phyloP scores from a whole-genome alignment of 768 basidiomycete genomes.

The Podaxis mareebaensis region DNA sequence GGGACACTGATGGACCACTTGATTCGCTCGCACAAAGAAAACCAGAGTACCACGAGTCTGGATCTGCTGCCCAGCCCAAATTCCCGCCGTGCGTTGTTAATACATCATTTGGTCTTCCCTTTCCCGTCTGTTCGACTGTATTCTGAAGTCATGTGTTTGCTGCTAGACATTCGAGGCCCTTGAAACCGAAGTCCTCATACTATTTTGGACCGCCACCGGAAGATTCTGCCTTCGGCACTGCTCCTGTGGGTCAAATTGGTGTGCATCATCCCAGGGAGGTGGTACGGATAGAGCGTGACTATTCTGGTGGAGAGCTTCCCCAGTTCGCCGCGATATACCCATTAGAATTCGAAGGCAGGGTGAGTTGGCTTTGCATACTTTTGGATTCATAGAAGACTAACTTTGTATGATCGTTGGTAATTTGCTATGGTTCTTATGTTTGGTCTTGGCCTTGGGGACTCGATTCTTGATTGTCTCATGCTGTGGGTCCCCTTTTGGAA shows the following conservation, averaged over 20 bases:
- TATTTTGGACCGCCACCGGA: conserved; percentile 79
- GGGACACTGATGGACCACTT: conserved; percentile 56
- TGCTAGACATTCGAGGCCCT: conserved; percentile 38
- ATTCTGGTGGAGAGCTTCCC: conserved; percentile 82
- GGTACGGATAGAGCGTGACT: conserved; percentile 90
- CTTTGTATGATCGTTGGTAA: background rate
- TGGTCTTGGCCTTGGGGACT: background rate
- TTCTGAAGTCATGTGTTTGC: background rate
- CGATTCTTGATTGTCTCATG: background rate
- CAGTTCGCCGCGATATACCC: conserved; percentile 92
- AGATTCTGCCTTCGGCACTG: conserved; percentile 79
- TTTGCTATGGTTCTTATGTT: conserved; percentile 7
- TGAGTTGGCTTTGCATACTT: conserved; percentile 38
- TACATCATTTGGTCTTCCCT: conserved; percentile 17
- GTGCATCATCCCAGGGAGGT: conserved; percentile 91
- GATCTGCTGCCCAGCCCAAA: conserved; percentile 36
- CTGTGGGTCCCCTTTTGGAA: conserved; percentile 2
- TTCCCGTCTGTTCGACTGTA: background rate
- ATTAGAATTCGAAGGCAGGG: conserved; percentile 90
- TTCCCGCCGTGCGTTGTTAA: conserved; percentile 26
- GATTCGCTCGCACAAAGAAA: conserved; percentile 37
- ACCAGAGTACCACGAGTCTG: conserved; percentile 43
- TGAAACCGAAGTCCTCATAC: conserved; percentile 79
- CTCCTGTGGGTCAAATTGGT: conserved; percentile 83
- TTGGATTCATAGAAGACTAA: conserved; percentile 3